Evolutionary conservation across 441 rosid species (phyloP).

Genomic region (Corymbia calophylla): DNA sequence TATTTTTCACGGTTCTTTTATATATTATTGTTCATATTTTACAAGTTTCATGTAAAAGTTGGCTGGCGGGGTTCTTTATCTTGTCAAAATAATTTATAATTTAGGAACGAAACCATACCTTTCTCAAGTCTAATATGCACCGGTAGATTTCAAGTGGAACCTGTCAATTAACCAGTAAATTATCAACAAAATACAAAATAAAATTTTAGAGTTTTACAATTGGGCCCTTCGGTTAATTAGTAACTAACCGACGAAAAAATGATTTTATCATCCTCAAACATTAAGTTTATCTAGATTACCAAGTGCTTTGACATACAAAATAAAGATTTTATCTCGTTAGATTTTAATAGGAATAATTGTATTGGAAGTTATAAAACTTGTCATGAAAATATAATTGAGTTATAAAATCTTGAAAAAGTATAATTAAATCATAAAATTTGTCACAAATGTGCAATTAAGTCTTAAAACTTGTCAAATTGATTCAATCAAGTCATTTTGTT

Average conservation of each 20-base stretch:
- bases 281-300: neutral
- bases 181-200: neutral
- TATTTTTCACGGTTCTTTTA: neutral
- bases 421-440: too few relatives aligned
- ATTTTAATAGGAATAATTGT: too few relatives aligned
- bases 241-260: too few relatives aligned
- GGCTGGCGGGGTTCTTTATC: neutral
- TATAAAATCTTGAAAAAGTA: too few relatives aligned
- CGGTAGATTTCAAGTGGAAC: neutral
- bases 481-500: too few relatives aligned
- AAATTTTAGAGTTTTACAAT: neutral
- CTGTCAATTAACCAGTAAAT: neutral
- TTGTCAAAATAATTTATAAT: neutral
- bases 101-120: neutral
- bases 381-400: too few relatives aligned
- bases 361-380: too few relatives aligned
- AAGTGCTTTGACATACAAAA: neutral
- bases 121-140: neutral
- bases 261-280: neutral
- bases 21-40: neutral
- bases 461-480: too few relatives aligned
- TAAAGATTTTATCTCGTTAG: neutral
- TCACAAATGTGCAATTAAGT: too few relatives aligned
- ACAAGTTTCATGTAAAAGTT: neutral
- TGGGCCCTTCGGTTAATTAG: neutral